These are phyloP conservation scores for Rhododendron mucronatum DNA, from an alignment of 148 eudicot genomes.

Conservation along the genomic window DNA sequence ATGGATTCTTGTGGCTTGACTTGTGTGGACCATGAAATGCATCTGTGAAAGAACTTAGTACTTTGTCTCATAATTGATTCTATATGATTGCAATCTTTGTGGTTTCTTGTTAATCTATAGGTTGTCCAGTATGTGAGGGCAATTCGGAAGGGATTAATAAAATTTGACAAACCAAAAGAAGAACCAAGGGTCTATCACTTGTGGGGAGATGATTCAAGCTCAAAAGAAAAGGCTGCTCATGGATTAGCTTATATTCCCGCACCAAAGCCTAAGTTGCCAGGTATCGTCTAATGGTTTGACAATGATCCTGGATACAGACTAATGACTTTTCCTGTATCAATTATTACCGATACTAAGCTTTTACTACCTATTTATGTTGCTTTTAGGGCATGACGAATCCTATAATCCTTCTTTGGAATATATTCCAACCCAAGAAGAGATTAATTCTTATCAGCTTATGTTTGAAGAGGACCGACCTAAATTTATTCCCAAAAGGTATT, in stretches of 20 bases:
- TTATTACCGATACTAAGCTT: background rate
- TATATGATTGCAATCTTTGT: background rate
- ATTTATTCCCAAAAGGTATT: slow-evolving; percentile 77
- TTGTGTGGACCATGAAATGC: background rate
- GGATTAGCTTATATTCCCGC: slow-evolving; percentile 91
- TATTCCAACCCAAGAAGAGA: slow-evolving; percentile 93
- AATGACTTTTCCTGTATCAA: background rate
- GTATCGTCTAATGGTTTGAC: slow-evolving; percentile 29
- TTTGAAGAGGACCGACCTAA: slow-evolving; percentile 94
- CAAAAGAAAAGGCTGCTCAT: slow-evolving; percentile 51
- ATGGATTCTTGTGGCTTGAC: background rate
- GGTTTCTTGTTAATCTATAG: slow-evolving; percentile 31
- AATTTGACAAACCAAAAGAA: slow-evolving; percentile 85
- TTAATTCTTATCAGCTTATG: slow-evolving; percentile 71
- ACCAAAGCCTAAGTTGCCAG: slow-evolving; percentile 85
- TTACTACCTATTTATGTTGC: slow-evolving; percentile 1
- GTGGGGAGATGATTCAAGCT: slow-evolving; percentile 78
- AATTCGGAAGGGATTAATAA: slow-evolving; percentile 79
- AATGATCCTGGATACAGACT: background rate
- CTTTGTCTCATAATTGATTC: background rate
- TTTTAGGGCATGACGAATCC: slow-evolving; percentile 88
- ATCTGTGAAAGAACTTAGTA: background rate
- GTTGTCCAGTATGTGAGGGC: slow-evolving; percentile 58
- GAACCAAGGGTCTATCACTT: slow-evolving; percentile 46
- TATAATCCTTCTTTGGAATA: slow-evolving; percentile 86